These are phyloP conservation scores for Lichenothelia convexa DNA, from an alignment of 495 filamentous ascomycete species.

Conservation along the genomic window DNA sequence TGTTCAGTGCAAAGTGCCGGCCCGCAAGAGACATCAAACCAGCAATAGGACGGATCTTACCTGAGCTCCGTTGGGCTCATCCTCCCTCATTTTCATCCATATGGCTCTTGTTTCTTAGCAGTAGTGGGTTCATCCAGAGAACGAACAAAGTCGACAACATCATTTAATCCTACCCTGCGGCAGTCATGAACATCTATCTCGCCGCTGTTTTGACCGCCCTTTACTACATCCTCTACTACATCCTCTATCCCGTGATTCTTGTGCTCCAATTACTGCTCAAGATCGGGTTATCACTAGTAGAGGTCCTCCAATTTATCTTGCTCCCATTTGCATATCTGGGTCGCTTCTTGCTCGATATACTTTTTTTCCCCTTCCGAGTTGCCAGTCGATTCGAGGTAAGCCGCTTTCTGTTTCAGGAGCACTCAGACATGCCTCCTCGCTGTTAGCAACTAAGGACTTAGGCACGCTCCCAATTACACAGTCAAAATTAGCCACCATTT, in stretches of 20 bases:
- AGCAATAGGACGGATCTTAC: background rate
- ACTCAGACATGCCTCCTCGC: background rate
- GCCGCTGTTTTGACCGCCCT: slow-evolving; percentile 13
- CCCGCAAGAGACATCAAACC: too few relatives aligned
- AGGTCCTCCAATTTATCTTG: slow-evolving; percentile 18
- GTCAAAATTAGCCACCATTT: too few relatives aligned
- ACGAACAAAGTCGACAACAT: background rate
- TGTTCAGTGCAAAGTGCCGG: too few relatives aligned
- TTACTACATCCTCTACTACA: slow-evolving; percentile 23
- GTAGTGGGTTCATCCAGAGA: background rate
- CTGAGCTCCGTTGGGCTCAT: background rate
- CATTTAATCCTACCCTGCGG: background rate
- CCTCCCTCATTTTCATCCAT: background rate
- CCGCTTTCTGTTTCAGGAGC: background rate
- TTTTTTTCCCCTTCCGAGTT: slow-evolving; percentile 19
- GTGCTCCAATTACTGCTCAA: slow-evolving; percentile 18
- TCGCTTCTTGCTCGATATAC: slow-evolving; percentile 15
- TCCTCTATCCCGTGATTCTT: slow-evolving; percentile 22
- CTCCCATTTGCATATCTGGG: slow-evolving; percentile 17
- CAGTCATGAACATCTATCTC: slow-evolving; percentile 10
- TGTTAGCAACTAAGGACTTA: too few relatives aligned
- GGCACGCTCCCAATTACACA: too few relatives aligned
- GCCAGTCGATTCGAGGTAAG: slow-evolving; percentile 48
- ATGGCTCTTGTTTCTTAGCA: background rate
- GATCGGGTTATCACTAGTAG: slow-evolving; percentile 20